phyloP scores from a whole-genome alignment of 441 rosid species.

The Adansonia grandidieri region DNA sequence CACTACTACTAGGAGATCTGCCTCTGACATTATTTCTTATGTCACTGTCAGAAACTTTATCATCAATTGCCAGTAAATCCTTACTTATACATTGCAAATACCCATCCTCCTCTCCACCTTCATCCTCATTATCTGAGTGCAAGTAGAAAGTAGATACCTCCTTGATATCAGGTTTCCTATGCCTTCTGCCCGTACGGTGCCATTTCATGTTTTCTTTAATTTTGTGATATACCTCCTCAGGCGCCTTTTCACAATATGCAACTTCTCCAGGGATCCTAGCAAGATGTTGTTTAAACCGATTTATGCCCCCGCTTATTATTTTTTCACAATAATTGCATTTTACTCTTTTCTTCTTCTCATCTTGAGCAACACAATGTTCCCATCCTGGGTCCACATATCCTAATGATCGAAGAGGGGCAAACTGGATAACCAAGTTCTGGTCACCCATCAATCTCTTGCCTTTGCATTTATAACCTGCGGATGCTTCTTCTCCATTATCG shows the following conservation, averaged over 20 bases:
- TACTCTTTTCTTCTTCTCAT: conserved; percentile 86
- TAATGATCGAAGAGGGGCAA: conserved; percentile 69
- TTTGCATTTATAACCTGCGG: conserved; percentile 43
- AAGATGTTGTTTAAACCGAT: conserved; percentile 92
- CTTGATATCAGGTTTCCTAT: conserved; percentile 59
- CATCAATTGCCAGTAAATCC: conserved; percentile 49
- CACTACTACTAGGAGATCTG: conserved; percentile 45
- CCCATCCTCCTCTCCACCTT: conserved; percentile 61
- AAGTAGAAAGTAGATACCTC: conserved; percentile 54
- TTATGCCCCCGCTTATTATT: conserved; percentile 88
- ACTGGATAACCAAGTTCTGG: conserved; percentile 46
- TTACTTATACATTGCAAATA: conserved; percentile 44
- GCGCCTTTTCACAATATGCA: conserved; percentile 80
- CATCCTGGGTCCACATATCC: conserved; percentile 96
- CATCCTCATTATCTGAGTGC: conserved; percentile 71
- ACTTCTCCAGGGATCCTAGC: conserved; percentile 99
- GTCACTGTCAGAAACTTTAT: conserved; percentile 55
- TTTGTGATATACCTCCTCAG: conserved; percentile 83
- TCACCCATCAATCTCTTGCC: conserved; percentile 58
- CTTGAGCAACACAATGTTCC: conserved; percentile 95
- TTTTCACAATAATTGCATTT: conserved; percentile 90
- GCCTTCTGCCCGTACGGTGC: conserved; percentile 92
- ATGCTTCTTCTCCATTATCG: conserved; percentile 45
- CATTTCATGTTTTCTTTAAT: conserved; percentile 97
- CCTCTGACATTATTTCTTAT: conserved; percentile 50